Conservation (phyloP, 148 eudicot genomes). For the Vaccinium vitisidaea region DNA sequence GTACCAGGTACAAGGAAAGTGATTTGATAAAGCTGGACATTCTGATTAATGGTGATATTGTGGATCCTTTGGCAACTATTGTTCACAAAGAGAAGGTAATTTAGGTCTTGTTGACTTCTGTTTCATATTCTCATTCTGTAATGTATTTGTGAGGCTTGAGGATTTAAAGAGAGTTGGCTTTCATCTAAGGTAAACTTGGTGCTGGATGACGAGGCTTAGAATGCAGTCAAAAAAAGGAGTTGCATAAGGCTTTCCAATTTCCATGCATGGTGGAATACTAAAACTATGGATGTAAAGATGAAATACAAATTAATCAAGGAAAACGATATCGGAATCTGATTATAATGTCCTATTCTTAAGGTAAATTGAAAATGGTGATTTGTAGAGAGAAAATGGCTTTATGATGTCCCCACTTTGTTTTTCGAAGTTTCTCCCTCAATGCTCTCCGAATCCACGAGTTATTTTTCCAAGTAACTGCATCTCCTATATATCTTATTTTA, state of each 20-base stretch:
- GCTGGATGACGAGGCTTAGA: background rate
- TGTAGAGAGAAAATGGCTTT: background rate
- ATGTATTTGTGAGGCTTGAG: background rate
- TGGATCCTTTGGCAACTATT: conserved; percentile 94
- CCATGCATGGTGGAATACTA: background rate
- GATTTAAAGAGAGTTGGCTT: background rate
- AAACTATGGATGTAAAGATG: background rate
- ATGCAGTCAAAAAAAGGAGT: background rate
- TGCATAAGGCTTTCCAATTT: background rate
- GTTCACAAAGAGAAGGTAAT: conserved; percentile 94
- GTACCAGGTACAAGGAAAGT: conserved; percentile 78
- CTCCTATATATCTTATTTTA: background rate
- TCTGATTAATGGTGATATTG: conserved; percentile 77
- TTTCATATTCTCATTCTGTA: background rate
- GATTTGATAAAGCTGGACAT: conserved; percentile 94
- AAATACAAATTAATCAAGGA: background rate
- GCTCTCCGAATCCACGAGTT: background rate
- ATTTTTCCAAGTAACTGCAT: background rate
- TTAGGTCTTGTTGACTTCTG: background rate
- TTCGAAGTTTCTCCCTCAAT: background rate
- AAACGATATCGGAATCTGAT: background rate
- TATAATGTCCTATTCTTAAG: background rate
- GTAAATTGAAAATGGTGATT: background rate
- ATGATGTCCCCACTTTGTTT: background rate
- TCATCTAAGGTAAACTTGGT: background rate